Evolutionary conservation across 352 stramenopile species (phyloP), one percentile per base, ranked within the genome.

Genomic region (Globisporangium yorkense): DNA sequence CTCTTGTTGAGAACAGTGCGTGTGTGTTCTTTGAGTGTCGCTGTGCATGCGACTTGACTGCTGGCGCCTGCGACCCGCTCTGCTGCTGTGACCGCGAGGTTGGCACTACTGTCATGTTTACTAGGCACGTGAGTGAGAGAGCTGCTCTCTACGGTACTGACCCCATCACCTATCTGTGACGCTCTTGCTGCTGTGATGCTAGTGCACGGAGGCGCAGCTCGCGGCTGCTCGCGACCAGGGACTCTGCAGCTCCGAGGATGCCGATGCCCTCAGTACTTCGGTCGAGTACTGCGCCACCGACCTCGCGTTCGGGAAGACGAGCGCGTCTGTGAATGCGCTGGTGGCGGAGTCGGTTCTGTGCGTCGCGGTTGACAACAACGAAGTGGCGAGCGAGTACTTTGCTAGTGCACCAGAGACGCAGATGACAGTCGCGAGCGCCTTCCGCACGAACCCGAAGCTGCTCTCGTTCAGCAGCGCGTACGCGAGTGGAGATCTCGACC

Each of bases 51-150:
- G 73, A 83, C 27, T 50, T 83, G 53, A 83, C 73, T 6, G 73
- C 73, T 8, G 70, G 70, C 0, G 66, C 63, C 0, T 83, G 73
- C 16, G 73, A 83, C 52, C 51, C 70, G 10, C 70, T 80, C 54
- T 83, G 70, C 66, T 83, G 73, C 68, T 83, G 73, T 29, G 73
- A 83, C 18, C 44, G 27, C 6, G 73, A 83, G 65, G 72, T 77
- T 31, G 1, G 21, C 15, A 35, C 9, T 43, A 13, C 12, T 18
- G 37, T 5, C 10, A 15, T 10, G 35, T 15, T 2, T 35, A 2
- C 24, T 27, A 27, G 24, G 31, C 31, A 9, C 12, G 12, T 41
- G 37, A 7, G 33, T 2, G 33, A 37, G 33, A 37, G 33, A 37
- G 33, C 33, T 6, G 5, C 33, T 37, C 33, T 27, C 24, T 27